These are phyloP conservation scores for Aspergillus uvarum DNA, from an alignment of 2,329 filamentous ascomycete species.

Conservation along the genomic window DNA sequence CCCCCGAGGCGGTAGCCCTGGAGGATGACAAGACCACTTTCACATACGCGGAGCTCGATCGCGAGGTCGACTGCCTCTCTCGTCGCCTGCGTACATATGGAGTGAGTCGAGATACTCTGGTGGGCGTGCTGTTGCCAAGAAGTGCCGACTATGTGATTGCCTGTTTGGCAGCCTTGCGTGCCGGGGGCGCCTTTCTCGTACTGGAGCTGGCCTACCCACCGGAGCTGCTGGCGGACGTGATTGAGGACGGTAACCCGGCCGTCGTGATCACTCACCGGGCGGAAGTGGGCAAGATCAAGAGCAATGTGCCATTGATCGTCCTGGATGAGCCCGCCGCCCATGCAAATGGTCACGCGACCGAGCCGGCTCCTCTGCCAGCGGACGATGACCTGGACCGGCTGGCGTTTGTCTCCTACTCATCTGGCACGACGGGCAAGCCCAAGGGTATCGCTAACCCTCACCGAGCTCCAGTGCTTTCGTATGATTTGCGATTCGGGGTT, in stretches of 20 bases:
- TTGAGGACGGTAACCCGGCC: slow-evolving; percentile 70
- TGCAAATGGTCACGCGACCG: slow-evolving; percentile 43
- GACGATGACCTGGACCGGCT: slow-evolving; percentile 71
- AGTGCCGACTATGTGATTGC: slow-evolving; percentile 78
- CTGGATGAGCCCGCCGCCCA: slow-evolving; percentile 53
- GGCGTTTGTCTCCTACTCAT: slow-evolving; percentile 79
- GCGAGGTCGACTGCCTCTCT: slow-evolving; percentile 64
- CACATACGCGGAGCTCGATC: slow-evolving; percentile 72
- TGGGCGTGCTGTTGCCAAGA: slow-evolving; percentile 72
- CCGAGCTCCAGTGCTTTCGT: slow-evolving; percentile 70
- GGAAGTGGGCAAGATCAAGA: slow-evolving; percentile 65
- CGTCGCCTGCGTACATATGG: slow-evolving; percentile 64
- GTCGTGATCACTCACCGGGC: slow-evolving; percentile 68
- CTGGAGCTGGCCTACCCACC: slow-evolving; percentile 77
- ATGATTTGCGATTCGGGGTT: slow-evolving; percentile 68
- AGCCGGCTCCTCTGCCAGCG: slow-evolving; percentile 54
- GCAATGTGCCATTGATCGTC: slow-evolving; percentile 60
- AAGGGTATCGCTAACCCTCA: slow-evolving; percentile 82
- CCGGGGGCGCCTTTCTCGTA: slow-evolving; percentile 77
- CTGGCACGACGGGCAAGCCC: slow-evolving; percentile 74
- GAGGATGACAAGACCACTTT: slow-evolving; percentile 68
- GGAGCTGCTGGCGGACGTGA: slow-evolving; percentile 70
- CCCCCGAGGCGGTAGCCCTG: slow-evolving; percentile 68
- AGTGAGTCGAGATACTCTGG: slow-evolving; percentile 70
- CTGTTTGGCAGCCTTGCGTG: slow-evolving; percentile 73